Evolutionary conservation across 1,284 basidiomycete genomes (phyloP).

Genomic region (Cutaneotrichosporon mucoides): DNA sequence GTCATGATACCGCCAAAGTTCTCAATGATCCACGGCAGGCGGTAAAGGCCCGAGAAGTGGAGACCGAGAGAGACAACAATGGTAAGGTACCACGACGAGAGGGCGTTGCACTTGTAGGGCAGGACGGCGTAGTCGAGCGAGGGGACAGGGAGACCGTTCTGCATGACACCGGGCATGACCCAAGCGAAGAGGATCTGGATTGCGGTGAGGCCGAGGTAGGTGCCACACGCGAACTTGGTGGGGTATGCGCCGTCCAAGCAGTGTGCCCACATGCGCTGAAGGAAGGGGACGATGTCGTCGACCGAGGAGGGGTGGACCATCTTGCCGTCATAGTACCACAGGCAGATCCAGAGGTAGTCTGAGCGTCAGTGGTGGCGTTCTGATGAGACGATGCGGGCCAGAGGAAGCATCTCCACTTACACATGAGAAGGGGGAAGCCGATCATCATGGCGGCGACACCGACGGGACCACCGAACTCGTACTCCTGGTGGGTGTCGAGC

Average conservation of each 20-base stretch:
- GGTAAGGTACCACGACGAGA: slow-evolving; percentile 81
- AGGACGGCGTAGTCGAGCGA: slow-evolving; percentile 87
- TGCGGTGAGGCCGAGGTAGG: slow-evolving; percentile 83
- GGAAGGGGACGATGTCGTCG: slow-evolving; percentile 73
- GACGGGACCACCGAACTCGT: slow-evolving; percentile 89
- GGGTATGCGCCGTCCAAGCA: slow-evolving; percentile 85
- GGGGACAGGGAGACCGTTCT: slow-evolving; percentile 78
- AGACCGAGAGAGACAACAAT: slow-evolving; percentile 70
- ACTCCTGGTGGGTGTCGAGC: slow-evolving; percentile 71
- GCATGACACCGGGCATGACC: slow-evolving; percentile 85
- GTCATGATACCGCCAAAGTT: slow-evolving; percentile 96
- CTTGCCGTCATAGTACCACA: slow-evolving; percentile 91
- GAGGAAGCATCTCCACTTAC: slow-evolving; percentile 26
- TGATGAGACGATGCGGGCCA: no score
- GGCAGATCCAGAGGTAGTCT: slow-evolving; percentile 99
- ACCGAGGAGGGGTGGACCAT: slow-evolving; percentile 70
- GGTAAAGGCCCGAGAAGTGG: slow-evolving; percentile 79
- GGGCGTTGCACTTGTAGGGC: slow-evolving; percentile 95
- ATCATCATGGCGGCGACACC: slow-evolving; percentile 93
- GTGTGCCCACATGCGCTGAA: slow-evolving; percentile 77
- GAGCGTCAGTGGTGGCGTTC: slow-evolving; percentile 53
- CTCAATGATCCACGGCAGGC: slow-evolving; percentile 91
- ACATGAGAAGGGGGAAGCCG: slow-evolving; percentile 67
- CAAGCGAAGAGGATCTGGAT: slow-evolving; percentile 88
- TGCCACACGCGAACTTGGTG: slow-evolving; percentile 77